Evolutionary conservation across 1,284 basidiomycete species (phyloP), one percentile per base, ranked within the genome.

Genomic region (Leccinum colubrinum): DNA sequence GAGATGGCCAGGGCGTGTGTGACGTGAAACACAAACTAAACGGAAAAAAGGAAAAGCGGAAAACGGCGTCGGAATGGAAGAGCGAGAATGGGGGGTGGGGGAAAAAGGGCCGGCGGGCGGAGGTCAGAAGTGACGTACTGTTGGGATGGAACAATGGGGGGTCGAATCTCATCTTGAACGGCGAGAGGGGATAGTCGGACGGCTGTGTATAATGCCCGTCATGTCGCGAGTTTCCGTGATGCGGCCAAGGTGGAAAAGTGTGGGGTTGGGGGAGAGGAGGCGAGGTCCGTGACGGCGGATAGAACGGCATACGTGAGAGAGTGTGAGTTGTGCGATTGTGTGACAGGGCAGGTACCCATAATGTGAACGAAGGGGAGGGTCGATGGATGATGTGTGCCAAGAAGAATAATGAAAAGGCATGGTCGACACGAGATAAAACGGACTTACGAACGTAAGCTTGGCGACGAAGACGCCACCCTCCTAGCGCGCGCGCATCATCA

Each of bases 391-490:
- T 35, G 33, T 35, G 33, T n/a, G 39, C 14, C 39, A n/a, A 41
- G 15, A 41, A 46, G 17, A 35, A 35, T 33, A 41, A 20, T 39
- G 43, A 46, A 46, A 46, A 46, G 43, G 43, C 11, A 46, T 17
- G 46, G 46, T 20, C 17, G 48, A 50, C 48, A 50, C 20, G 48
- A 22, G 48, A 22, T 50, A 12, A 15, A 22, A 8, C 7, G 3
- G 48, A 85, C 93, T 72, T 76, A 95, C 94, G 77, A 98, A 99
- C 61, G 86, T 91, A 66, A 99, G 83, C 72, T 89, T 93, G 37
- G 97, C 97, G 55, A 89, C 86, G 70, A 99, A 99, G 30, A 99
- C 87, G 60, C 97, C 97, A 57, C 96, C 97, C 82, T 99, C 97
- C 92, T 56, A 27, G 48, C 48, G 48, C 48, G 46, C 35, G 15